Percentiles rank a stretch among this genome's conserved stretches.
phyloP scores from a whole-genome alignment of 176 grass and related monocot genomes.

The Musa troglodytarum region DNA sequence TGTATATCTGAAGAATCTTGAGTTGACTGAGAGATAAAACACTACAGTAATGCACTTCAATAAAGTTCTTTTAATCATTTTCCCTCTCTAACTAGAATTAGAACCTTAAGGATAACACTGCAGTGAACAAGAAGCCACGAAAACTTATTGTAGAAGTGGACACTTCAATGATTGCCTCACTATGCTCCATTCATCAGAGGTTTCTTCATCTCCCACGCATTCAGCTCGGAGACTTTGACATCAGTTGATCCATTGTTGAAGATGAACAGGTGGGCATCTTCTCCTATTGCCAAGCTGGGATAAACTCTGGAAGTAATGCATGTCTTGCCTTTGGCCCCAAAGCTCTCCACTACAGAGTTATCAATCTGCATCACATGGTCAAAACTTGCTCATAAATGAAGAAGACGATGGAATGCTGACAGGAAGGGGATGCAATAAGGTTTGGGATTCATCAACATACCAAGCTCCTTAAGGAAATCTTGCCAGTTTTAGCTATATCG shows the following conservation, averaged over 20 bases:
- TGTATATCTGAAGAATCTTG: too few species aligned
- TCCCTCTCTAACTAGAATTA: too few species aligned
- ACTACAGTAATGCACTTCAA: too few species aligned
- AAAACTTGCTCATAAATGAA: background rate
- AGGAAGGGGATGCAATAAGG: background rate
- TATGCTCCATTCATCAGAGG: conserved; percentile 14
- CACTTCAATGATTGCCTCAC: background rate
- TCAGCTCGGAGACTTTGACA: conserved; percentile 28
- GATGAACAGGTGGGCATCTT: conserved; percentile 34
- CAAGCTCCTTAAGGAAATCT: conserved; percentile 63
- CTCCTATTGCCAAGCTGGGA: conserved; percentile 32
- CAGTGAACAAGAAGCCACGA: too few species aligned
- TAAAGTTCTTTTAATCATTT: too few species aligned
- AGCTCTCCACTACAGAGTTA: conserved; percentile 60
- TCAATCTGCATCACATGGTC: conserved; percentile 27
- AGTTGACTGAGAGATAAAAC: too few species aligned
- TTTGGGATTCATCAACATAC: conserved; percentile 15
- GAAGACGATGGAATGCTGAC: background rate
- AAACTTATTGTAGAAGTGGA: background rate
- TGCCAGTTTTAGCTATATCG: conserved; percentile 29
- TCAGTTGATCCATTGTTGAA: conserved; percentile 47
- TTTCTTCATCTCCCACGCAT: conserved; percentile 52
- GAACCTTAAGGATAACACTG: too few species aligned
- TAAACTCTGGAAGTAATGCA: conserved; percentile 60
- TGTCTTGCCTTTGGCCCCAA: conserved; percentile 37